phyloP scores from a whole-genome alignment of 139 green algal genomes.

The Chlorella sp. region DNA sequence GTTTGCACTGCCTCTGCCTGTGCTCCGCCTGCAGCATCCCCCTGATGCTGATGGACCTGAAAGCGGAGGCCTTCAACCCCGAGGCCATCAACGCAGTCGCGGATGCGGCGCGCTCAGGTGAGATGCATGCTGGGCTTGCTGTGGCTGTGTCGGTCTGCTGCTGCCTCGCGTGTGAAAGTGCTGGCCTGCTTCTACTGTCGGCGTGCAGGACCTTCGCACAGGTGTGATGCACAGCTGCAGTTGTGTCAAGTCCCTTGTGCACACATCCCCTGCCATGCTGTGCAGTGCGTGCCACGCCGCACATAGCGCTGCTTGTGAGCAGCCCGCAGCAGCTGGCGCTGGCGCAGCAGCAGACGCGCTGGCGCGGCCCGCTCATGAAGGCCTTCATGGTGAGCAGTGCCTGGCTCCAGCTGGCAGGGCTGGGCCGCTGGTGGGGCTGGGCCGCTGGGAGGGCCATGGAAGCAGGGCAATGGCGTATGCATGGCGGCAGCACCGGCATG shows the following conservation, averaged over 20 bases:
- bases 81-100: conserved; percentile 1
- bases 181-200: no score
- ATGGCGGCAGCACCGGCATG: no score
- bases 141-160: no score
- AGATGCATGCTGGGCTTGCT: background rate
- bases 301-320: conserved; percentile 42
- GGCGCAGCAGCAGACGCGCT: conserved; percentile 28
- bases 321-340: conserved; percentile 8
- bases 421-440: no score
- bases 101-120: background rate
- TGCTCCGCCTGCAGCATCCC: conserved; percentile 30
- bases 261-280: background rate
- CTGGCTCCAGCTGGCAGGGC: no score
- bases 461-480: no score
- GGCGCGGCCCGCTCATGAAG: conserved; percentile 31
- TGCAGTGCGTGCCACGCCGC: conserved; percentile 11
- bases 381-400: conserved; percentile 32
- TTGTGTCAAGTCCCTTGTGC: no score
- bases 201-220: no score
- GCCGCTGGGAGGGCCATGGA: no score
- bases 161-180: no score
- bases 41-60: conserved; percentile 46
- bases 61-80: conserved; percentile 34
- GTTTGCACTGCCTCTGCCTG: no score
- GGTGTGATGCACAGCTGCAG: no score